Evolutionary conservation across 2,329 filamentous ascomycete genomes (phyloP).

Genomic region (Ilyonectria mors-panacis): DNA sequence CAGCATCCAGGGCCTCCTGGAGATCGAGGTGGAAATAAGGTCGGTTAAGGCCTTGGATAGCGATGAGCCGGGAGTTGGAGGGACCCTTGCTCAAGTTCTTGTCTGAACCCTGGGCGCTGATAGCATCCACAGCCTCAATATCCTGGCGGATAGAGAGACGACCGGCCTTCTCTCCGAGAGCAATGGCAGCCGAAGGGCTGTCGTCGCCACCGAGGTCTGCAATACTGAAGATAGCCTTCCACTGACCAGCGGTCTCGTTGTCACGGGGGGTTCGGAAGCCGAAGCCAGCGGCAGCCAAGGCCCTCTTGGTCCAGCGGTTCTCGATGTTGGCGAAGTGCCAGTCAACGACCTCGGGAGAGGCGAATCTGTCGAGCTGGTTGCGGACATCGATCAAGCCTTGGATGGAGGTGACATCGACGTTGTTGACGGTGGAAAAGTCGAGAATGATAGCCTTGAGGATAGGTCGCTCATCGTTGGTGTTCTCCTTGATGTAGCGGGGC

Average conservation of each 20-base stretch:
- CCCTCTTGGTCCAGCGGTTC: slow-evolving; percentile 71
- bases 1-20: slow-evolving; percentile 63
- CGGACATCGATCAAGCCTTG: slow-evolving; percentile 69
- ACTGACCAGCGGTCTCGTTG: slow-evolving; percentile 48
- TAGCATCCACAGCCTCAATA: slow-evolving; percentile 47
- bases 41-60: slow-evolving; percentile 63
- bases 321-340: slow-evolving; percentile 68
- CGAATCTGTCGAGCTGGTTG: slow-evolving; percentile 67
- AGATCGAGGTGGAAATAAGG: slow-evolving; percentile 69
- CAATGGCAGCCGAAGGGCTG: slow-evolving; percentile 71
- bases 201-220: slow-evolving; percentile 84
- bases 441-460: slow-evolving; percentile 69
- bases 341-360: slow-evolving; percentile 61
- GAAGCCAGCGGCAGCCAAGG: slow-evolving; percentile 68
- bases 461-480: slow-evolving; percentile 58
- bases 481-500: slow-evolving; percentile 54
- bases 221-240: slow-evolving; percentile 91
- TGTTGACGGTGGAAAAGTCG: slow-evolving; percentile 69
- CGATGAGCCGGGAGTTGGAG: slow-evolving; percentile 51
- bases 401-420: slow-evolving; percentile 69
- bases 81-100: slow-evolving; percentile 49
- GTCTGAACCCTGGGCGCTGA: slow-evolving; percentile 44
- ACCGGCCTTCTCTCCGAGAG: slow-evolving; percentile 71
- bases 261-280: slow-evolving; percentile 57
- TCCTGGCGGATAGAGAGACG: slow-evolving; percentile 43